phyloP scores from a whole-genome alignment of 768 basidiomycete species.

The Boletus barrowsii region DNA sequence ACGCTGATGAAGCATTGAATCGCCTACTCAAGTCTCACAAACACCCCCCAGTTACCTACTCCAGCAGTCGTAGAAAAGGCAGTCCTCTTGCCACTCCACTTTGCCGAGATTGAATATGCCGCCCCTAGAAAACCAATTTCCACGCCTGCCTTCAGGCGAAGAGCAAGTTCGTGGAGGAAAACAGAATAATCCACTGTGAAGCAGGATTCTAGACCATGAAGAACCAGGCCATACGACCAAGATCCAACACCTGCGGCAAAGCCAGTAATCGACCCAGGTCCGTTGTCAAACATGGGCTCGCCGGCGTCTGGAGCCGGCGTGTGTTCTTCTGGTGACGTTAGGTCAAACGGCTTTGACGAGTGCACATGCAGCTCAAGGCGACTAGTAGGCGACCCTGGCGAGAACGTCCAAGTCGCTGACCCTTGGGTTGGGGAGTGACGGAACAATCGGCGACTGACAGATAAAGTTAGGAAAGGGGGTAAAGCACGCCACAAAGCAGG shows the following conservation, averaged over 20 bases:
- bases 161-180: slow-evolving; percentile 52
- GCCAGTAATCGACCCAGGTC: slow-evolving; percentile 50
- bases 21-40: slow-evolving; percentile 53
- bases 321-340: slow-evolving; percentile 26
- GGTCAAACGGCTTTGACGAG: slow-evolving; percentile 42
- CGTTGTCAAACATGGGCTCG: slow-evolving; percentile 24
- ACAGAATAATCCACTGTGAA: slow-evolving; percentile 52
- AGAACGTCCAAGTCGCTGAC: slow-evolving; percentile 33
- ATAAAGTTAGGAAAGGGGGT: slow-evolving; percentile 42
- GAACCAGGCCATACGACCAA: slow-evolving; percentile 47
- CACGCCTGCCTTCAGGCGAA: slow-evolving; percentile 47
- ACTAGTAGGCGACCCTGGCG: slow-evolving; percentile 21
- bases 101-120: slow-evolving; percentile 41
- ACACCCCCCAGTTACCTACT: slow-evolving; percentile 45
- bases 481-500: slow-evolving; percentile 31
- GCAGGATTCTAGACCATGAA: slow-evolving; percentile 47
- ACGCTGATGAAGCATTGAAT: slow-evolving; percentile 4
- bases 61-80: slow-evolving; percentile 45
- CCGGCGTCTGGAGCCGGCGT: slow-evolving; percentile 18
- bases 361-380: slow-evolving; percentile 41
- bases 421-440: slow-evolving; percentile 46
- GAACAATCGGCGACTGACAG: slow-evolving; percentile 51
- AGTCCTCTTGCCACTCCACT: slow-evolving; percentile 46
- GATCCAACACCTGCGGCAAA: slow-evolving; percentile 44
- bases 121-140: slow-evolving; percentile 48